Percentiles rank a stretch among this genome's conserved stretches.
Conservation (phyloP, 163 green algal genomes). For the Coccomyxa subellipsoidea region DNA sequence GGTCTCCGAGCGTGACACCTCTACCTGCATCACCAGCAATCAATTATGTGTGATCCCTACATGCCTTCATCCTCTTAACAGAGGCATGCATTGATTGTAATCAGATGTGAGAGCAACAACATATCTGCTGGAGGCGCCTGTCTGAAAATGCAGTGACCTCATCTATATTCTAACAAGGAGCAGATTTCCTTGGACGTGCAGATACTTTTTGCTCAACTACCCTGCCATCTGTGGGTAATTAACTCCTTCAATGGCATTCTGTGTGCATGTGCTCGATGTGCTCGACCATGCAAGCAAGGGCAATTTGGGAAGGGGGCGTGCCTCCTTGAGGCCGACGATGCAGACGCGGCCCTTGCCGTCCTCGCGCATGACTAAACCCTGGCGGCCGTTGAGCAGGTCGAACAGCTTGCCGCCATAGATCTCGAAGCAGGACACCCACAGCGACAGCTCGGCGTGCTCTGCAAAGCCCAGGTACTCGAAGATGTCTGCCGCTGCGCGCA, state of each 20-base stretch:
- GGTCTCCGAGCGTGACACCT: constrained; percentile 30
- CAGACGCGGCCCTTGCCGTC: constrained; percentile 80
- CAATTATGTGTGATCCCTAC: neutral
- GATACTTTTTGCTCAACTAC: too few species aligned
- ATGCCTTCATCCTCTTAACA: neutral
- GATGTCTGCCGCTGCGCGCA: constrained; percentile 86
- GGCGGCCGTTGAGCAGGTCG: constrained; percentile 90
- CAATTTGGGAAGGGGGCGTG: neutral
- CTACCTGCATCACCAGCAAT: neutral
- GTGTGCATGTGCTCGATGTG: too few species aligned
- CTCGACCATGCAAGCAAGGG: neutral
- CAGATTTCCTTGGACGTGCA: too few species aligned
- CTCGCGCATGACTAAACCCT: constrained; percentile 90
- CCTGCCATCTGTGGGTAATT: too few species aligned
- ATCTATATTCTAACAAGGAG: too few species aligned
- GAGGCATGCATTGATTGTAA: too few species aligned
- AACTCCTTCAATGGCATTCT: too few species aligned
- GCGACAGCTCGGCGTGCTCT: constrained; percentile 54
- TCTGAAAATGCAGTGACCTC: too few species aligned
- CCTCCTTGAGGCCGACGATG: constrained; percentile 66
- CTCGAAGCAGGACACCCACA: constrained; percentile 94
- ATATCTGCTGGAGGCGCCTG: too few species aligned
- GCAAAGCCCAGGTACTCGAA: constrained; percentile 61
- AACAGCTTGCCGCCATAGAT: constrained; percentile 99
- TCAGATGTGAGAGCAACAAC: too few species aligned